A percentile compares a stretch with the other conserved stretches of the same genome.
These are phyloP conservation scores for Raphanus sativus DNA, from an alignment of 345 rosid species.

Conservation along the genomic window DNA sequence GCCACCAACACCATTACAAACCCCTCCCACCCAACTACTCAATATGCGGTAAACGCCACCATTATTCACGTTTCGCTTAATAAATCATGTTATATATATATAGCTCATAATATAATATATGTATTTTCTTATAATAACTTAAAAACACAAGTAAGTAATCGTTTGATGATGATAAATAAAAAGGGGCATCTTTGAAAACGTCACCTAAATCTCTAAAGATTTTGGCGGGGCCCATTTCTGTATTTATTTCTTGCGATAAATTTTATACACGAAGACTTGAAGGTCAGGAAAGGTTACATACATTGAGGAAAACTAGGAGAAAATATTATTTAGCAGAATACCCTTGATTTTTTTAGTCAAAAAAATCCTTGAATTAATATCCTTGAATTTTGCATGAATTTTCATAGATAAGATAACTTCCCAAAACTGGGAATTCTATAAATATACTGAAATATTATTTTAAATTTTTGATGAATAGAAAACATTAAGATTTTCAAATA, in stretches of 20 bases:
- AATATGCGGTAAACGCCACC: neutral
- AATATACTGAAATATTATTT: neutral
- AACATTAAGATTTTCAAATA: neutral
- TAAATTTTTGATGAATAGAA: neutral
- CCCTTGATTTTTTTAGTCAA: neutral
- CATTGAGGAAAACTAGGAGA: neutral
- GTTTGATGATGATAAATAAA: neutral
- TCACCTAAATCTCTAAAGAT: constrained; percentile 61
- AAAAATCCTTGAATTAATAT: too few species aligned
- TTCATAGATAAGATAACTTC: neutral
- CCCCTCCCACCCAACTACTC: neutral
- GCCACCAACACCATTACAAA: neutral
- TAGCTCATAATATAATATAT: neutral
- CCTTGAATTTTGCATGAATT: neutral
- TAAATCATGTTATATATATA: neutral
- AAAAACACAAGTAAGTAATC: neutral
- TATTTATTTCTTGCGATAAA: constrained; percentile 7
- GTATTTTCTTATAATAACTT: too few species aligned
- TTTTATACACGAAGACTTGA: constrained; percentile 19
- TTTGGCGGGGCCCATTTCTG: constrained; percentile 48
- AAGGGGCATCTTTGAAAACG: constrained; percentile 42
- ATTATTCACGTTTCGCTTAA: neutral
- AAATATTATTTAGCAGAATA: neutral
- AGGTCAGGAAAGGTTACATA: neutral
- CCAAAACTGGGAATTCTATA: neutral